phyloP scores from a whole-genome alignment of 1,284 basidiomycete species.

The Athelia sp. region DNA sequence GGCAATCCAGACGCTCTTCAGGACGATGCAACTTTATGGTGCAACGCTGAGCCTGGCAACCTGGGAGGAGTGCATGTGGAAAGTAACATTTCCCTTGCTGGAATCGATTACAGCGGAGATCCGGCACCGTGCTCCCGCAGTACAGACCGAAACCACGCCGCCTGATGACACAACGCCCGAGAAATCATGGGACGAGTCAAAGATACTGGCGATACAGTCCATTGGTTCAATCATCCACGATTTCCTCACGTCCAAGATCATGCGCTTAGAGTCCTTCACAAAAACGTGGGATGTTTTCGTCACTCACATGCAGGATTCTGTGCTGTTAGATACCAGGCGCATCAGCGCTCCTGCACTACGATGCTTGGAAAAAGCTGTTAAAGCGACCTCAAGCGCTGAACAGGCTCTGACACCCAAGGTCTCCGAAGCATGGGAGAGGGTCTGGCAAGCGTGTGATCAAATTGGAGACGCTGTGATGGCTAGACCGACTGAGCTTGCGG shows the following conservation, averaged over 20 bases:
- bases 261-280: slow-evolving; percentile 64
- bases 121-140: slow-evolving; percentile 29
- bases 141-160: slow-evolving; percentile 11
- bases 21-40: slow-evolving; percentile 92
- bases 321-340: slow-evolving; percentile 60
- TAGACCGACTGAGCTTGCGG: slow-evolving; percentile 18
- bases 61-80: slow-evolving; percentile 88
- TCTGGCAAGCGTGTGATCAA: slow-evolving; percentile 68
- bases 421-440: slow-evolving; percentile 48
- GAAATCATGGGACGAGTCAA: slow-evolving; percentile 81
- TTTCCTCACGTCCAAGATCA: slow-evolving; percentile 72
- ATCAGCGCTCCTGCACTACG: slow-evolving; percentile 79
- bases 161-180: slow-evolving; percentile 16
- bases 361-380: slow-evolving; percentile 76
- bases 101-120: slow-evolving; percentile 64
- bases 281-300: slow-evolving; percentile 74
- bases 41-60: slow-evolving; percentile 71
- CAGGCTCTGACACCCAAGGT: slow-evolving; percentile 39
- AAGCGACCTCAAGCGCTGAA: slow-evolving; percentile 39
- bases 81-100: slow-evolving; percentile 85
- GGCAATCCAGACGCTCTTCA: slow-evolving; percentile 92
- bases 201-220: slow-evolving; percentile 81
- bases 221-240: slow-evolving; percentile 81
- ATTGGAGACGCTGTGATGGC: slow-evolving; percentile 56
- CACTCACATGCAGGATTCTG: slow-evolving; percentile 60